phyloP scores from a whole-genome alignment of 345 rosid genomes.

The Pistacia vera region DNA sequence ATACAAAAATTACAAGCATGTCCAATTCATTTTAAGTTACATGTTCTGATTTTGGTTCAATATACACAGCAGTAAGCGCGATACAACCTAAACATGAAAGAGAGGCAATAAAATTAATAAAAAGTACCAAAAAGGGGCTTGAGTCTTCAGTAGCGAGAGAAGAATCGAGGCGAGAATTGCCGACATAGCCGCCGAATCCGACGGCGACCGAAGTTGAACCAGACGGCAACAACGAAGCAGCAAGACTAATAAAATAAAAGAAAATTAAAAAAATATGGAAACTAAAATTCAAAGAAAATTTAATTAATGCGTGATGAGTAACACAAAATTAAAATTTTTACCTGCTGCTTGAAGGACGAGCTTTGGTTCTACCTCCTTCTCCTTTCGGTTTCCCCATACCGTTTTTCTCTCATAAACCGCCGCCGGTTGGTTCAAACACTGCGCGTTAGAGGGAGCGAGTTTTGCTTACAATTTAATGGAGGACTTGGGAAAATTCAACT shows the following conservation, averaged over 20 bases:
- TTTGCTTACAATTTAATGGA: not conserved
- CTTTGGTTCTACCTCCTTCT: conserved; percentile 73
- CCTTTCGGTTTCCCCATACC: conserved; percentile 85
- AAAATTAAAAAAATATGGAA: not conserved
- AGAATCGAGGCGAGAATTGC: conserved; percentile 75
- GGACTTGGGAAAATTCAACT: not conserved
- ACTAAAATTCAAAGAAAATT: not conserved
- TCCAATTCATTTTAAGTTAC: not conserved
- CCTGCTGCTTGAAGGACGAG: conserved; percentile 99
- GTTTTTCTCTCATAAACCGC: not conserved
- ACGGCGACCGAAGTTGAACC: conserved; percentile 53
- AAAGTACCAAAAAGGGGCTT: conserved; percentile 42
- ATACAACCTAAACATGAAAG: not conserved
- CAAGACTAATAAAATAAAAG: conserved; percentile 45
- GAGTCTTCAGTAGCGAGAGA: conserved; percentile 53
- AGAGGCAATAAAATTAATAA: not conserved
- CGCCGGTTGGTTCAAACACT: not conserved
- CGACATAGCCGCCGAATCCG: conserved; percentile 92
- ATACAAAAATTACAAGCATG: not conserved
- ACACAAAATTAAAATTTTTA: conserved; percentile 3
- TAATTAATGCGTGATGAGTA: not conserved
- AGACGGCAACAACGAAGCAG: conserved; percentile 76
- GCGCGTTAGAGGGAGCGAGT: not conserved
- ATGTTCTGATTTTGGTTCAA: too few species aligned
- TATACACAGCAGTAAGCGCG: not conserved